Evolutionary conservation across 1,284 basidiomycete genomes (phyloP).

Genomic region (Cutaneotrichosporon arboriforme): DNA sequence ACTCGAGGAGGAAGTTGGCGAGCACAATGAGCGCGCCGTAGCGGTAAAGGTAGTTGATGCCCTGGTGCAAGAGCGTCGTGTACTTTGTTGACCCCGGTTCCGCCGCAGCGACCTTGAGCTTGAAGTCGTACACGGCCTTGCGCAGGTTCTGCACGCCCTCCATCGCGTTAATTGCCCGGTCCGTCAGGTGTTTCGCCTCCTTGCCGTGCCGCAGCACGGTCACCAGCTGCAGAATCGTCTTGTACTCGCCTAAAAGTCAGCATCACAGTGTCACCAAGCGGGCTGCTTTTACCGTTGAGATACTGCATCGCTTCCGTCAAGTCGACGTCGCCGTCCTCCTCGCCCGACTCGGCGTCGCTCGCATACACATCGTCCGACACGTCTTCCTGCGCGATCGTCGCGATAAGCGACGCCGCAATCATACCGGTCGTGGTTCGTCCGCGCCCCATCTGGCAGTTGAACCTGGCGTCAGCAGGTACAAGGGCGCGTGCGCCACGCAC

Average conservation of each 20-base stretch:
- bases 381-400: conserved; percentile 59
- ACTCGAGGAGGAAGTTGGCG: conserved; percentile 90
- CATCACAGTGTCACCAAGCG: background rate
- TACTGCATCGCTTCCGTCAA: conserved; percentile 79
- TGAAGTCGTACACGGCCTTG: conserved; percentile 88
- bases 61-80: conserved; percentile 64
- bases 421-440: conserved; percentile 78
- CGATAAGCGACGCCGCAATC: conserved; percentile 81
- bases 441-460: conserved; percentile 50
- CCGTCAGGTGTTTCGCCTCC: conserved; percentile 85
- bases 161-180: conserved; percentile 82
- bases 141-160: conserved; percentile 86
- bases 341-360: conserved; percentile 28
- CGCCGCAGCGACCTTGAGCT: conserved; percentile 77
- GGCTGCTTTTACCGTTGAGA: conserved; percentile 71
- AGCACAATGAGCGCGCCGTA: conserved; percentile 89
- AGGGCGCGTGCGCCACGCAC: conserved; percentile 62
- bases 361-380: conserved; percentile 12
- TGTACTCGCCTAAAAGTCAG: conserved; percentile 74
- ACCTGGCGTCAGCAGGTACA: conserved; percentile 22
- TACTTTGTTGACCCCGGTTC: conserved; percentile 73
- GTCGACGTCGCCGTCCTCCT: conserved; percentile 54
- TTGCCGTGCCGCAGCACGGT: conserved; percentile 44
- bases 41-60: conserved; percentile 74
- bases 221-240: conserved; percentile 82